Conservation (phyloP, 2,329 filamentous ascomycete species). For the Chrysoporthe cubensis region DNA sequence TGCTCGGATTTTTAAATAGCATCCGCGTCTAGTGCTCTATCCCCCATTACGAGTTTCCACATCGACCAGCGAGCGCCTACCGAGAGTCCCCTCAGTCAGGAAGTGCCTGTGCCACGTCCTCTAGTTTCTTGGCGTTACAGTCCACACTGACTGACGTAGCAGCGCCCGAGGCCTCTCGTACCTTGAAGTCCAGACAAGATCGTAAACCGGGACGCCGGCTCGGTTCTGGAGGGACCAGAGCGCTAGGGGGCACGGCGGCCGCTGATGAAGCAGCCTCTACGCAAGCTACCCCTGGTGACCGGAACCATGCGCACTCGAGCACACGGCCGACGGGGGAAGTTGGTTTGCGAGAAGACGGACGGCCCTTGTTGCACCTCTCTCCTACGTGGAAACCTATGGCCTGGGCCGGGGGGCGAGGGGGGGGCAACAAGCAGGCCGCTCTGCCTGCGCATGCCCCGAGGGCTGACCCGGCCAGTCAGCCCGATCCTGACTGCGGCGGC, state of each 20-base stretch:
- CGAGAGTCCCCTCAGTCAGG: background rate
- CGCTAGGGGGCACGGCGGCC: background rate
- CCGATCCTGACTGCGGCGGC: background rate
- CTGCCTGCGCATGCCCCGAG: slow-evolving; percentile 6
- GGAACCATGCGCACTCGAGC: background rate
- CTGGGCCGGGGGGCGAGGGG: no score
- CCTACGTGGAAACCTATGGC: background rate
- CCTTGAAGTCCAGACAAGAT: background rate
- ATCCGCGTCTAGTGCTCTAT: slow-evolving; percentile 4
- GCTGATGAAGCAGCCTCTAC: slow-evolving; percentile 9
- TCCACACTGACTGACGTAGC: slow-evolving; percentile 14
- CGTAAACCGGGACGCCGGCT: background rate
- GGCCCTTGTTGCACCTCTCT: background rate
- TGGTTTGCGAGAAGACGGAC: background rate
- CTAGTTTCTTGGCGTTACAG: slow-evolving; percentile 26
- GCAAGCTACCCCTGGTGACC: slow-evolving; percentile 8
- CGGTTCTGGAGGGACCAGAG: background rate
- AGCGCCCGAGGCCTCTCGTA: slow-evolving; percentile 10
- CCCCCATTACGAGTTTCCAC: slow-evolving; percentile 22
- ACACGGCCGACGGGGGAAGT: background rate
- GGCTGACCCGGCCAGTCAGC: slow-evolving; percentile 9
- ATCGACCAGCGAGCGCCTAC: slow-evolving; percentile 14
- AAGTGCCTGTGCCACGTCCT: slow-evolving; percentile 23
- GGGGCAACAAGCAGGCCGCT: background rate
- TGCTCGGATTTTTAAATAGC: background rate